Base-by-base conservation (phyloP, 2,329 filamentous ascomycete species). In the Epichloe uncinata region DNA sequence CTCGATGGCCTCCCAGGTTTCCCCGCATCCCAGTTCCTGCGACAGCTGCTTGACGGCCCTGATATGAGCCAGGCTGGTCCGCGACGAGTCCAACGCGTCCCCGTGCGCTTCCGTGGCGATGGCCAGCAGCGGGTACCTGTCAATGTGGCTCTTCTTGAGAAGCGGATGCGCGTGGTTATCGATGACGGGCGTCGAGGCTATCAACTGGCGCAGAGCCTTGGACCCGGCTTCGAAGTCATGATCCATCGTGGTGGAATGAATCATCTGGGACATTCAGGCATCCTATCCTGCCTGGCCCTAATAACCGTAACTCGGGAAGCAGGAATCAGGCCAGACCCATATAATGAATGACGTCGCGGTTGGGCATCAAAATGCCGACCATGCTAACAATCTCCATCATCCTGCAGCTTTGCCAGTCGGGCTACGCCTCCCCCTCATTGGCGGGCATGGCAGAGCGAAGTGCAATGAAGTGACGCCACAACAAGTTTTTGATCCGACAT, bases 101-200 rank as follows among this genome's bases (percentile, higher is more conserved):
- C 82, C 85, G 51, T 78, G 70, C 1, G 87, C 87, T 68, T 93
- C 87, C 6, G 83, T 84, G 1, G 81, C 79, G 54, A 89, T 82
- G 42, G 79, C 75, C 45, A 78, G 61, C 5, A 81, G 65, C 0
- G 72, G 65, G 49, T 78, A 68, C 20, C 71, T 70, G 51, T 66
- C 63, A 30, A 75, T 63, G 11, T 71, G 64, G 18, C 70, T 66
- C 6, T 69, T 68, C 37, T 75, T 75, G 9, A 87, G 73, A 1
- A 88, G 71, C 30, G 84, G 83, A 55, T 87, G 84, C 3, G 81
- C 82, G 60, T 87, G 84, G 57, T 85, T 79, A 66, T 88, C 84
- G 62, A 88, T 81, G 57, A 87, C 78, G 3, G 84, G 83, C 20
- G 74, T 79, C 18, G 60, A 68, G 30, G 69, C 63, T 50, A 82